Percentiles rank a stretch among this genome's conserved stretches.
These are phyloP conservation scores for Verbena officinalis DNA, from an alignment of 257 asterid species.

Conservation along the genomic window DNA sequence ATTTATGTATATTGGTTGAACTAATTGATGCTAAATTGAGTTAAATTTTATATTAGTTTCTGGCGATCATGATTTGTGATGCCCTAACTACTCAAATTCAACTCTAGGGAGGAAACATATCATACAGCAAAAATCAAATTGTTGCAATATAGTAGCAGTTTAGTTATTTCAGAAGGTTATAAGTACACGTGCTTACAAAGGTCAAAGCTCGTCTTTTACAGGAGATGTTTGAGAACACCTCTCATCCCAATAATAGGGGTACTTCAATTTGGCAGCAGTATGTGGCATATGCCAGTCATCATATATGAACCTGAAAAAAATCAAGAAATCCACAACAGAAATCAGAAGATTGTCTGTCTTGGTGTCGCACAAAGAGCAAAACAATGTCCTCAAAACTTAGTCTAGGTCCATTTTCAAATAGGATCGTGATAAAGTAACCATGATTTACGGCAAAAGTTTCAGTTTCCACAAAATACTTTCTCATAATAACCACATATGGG, in stretches of 20 bases:
- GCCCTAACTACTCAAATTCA: too few species aligned
- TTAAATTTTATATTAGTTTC: too few species aligned
- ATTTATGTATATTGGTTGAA: too few species aligned
- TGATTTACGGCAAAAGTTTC: not conserved
- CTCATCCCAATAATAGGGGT: conserved; percentile 85
- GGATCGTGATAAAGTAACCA: too few species aligned
- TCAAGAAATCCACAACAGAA: not conserved
- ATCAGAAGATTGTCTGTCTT: not conserved
- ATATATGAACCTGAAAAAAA: conserved; percentile 67
- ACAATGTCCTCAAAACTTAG: not conserved
- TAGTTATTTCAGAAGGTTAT: not conserved
- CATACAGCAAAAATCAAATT: too few species aligned
- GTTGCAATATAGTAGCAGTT: not conserved
- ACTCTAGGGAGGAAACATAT: too few species aligned
- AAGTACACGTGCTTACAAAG: conserved; percentile 3
- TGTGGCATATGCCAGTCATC: conserved; percentile 94
- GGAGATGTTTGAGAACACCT: conserved; percentile 49
- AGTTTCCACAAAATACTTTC: not conserved
- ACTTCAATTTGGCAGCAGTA: conserved; percentile 82
- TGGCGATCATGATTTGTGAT: too few species aligned
- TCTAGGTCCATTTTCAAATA: too few species aligned
- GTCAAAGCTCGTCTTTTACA: conserved; percentile 75
- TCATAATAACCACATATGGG: not conserved
- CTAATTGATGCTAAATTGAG: too few species aligned
- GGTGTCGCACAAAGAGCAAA: not conserved